Evolutionary conservation across 2,329 filamentous ascomycete species (phyloP).

Genomic region (Aureobasidium vineae): DNA sequence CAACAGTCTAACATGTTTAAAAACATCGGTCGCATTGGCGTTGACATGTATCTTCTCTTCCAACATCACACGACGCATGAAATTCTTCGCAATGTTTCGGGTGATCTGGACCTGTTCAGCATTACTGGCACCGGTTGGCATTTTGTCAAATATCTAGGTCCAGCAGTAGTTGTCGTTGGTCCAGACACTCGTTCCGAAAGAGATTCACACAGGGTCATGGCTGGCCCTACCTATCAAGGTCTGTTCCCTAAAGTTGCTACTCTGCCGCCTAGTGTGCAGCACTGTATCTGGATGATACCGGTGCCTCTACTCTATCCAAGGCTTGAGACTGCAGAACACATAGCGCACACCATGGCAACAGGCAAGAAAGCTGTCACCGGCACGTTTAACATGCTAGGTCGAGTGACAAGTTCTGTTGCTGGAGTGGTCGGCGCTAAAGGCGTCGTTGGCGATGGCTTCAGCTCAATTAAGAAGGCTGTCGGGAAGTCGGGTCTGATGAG

Average conservation of each 20-base stretch:
- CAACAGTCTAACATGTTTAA: constrained; percentile 97
- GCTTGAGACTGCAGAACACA: constrained; percentile 84
- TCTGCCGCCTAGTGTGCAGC: constrained; percentile 87
- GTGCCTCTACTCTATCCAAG: constrained; percentile 90
- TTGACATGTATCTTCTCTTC: constrained; percentile 97
- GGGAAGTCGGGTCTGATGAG: constrained; percentile 96
- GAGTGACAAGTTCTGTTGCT: constrained; percentile 90
- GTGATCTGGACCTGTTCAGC: constrained; percentile 90
- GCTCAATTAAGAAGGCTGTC: constrained; percentile 92
- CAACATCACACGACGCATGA: constrained; percentile 97
- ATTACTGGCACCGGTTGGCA: constrained; percentile 98
- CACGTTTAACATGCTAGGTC: constrained; percentile 93
- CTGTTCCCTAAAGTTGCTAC: constrained; percentile 94
- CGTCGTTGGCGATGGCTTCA: constrained; percentile 88
- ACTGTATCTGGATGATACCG: constrained; percentile 94
- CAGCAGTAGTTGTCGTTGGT: constrained; percentile 83
- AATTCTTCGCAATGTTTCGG: constrained; percentile 82
- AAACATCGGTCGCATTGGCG: constrained; percentile 91
- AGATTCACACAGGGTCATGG: constrained; percentile 87
- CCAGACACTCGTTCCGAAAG: constrained; percentile 90
- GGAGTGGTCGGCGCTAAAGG: constrained; percentile 95
- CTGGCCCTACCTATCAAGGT: constrained; percentile 94
- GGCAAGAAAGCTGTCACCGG: constrained; percentile 97
- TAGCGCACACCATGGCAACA: constrained; percentile 86
- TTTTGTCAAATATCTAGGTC: constrained; percentile 94